A percentile compares a stretch with the other conserved stretches of the same genome.
phyloP scores from a whole-genome alignment of 139 green algal species.

The Closterium sp. region DNA sequence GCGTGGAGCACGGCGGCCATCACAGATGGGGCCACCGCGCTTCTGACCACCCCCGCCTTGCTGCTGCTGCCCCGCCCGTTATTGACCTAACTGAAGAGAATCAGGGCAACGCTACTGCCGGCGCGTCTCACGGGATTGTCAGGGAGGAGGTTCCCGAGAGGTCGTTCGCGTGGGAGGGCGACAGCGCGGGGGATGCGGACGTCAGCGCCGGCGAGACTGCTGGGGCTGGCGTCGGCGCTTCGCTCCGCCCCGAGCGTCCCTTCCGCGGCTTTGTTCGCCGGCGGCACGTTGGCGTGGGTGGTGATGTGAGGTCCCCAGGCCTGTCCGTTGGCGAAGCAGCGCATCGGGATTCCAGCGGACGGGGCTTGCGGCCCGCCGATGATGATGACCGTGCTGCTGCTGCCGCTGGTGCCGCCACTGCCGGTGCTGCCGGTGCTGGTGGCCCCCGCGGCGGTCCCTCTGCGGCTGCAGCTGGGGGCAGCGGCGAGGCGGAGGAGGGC shows the following conservation, averaged over 20 bases:
- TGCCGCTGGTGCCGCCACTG: neutral
- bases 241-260: neutral
- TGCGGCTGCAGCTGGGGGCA: neutral
- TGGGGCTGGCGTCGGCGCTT: neutral
- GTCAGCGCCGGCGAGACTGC: neutral
- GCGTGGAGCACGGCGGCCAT: neutral
- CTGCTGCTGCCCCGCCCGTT: neutral
- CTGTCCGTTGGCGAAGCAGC: neutral
- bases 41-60: neutral
- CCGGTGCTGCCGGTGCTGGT: neutral
- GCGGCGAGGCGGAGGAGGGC: neutral
- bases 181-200: constrained; percentile 1
- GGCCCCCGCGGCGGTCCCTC: neutral
- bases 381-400: neutral
- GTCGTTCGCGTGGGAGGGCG: neutral
- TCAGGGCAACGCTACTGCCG: neutral
- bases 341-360: neutral
- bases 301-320: neutral
- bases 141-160: constrained; percentile 11
- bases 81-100: neutral
- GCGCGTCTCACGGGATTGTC: neutral
- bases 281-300: neutral
- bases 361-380: neutral
- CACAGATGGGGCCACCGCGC: neutral
- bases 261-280: neutral